Conservation (phyloP, 208 protist species). For the Leishmania mexicana region DNA sequence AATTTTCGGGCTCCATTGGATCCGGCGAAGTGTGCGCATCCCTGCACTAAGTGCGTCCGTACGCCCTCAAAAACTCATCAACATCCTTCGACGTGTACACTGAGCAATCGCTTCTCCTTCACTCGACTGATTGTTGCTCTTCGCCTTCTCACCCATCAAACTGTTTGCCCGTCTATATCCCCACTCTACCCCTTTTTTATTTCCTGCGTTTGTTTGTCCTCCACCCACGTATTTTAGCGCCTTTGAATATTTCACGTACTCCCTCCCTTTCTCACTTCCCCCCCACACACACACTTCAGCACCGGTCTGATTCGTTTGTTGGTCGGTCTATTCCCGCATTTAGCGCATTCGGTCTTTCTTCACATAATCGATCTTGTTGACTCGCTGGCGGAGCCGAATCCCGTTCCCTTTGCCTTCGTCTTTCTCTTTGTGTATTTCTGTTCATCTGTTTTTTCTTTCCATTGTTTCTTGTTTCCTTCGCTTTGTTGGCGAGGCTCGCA, state of each 20-base stretch:
- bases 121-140: constrained; percentile 14
- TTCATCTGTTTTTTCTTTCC: not conserved
- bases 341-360: not conserved
- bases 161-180: not conserved
- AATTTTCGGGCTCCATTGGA: not conserved
- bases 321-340: not conserved
- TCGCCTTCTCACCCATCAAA: not conserved
- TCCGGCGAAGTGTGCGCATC: not conserved
- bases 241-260: not conserved
- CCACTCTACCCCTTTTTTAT: constrained; percentile 13
- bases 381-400: not conserved
- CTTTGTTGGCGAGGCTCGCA: not conserved
- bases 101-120: not conserved
- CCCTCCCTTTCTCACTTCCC: not conserved
- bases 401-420: not conserved
- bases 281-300: not conserved
- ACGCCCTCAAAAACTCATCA: not conserved
- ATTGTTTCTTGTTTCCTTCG: not conserved
- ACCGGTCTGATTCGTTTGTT: not conserved
- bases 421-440: not conserved
- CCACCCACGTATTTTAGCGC: not conserved
- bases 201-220: constrained; percentile 10
- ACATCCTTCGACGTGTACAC: not conserved
- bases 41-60: not conserved
- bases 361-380: not conserved